These are phyloP conservation scores for Tricholoma furcatifolium DNA, from an alignment of 768 basidiomycete species.

Conservation along the genomic window DNA sequence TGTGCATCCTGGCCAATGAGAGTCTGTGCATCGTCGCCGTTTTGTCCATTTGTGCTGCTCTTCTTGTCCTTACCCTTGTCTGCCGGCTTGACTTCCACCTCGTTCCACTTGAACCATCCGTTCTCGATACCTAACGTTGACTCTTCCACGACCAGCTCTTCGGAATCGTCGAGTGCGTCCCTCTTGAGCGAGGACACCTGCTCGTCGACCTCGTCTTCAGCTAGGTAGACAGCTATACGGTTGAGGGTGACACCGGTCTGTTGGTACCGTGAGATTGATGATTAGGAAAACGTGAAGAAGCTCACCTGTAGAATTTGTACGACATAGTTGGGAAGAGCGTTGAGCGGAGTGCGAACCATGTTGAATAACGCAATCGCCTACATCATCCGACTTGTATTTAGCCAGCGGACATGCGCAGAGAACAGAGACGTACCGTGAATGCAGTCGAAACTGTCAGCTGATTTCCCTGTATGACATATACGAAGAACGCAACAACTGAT, in stretches of 20 bases:
- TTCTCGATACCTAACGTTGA: constrained; percentile 52
- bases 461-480: constrained; percentile 69
- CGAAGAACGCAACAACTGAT: constrained; percentile 77
- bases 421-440: constrained; percentile 61
- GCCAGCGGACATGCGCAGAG: not conserved
- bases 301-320: constrained; percentile 70
- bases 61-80: constrained; percentile 12
- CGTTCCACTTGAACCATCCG: constrained; percentile 64
- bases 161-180: constrained; percentile 15
- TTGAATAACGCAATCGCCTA: constrained; percentile 79
- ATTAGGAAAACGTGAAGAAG: not conserved
- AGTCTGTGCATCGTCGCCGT: constrained; percentile 8
- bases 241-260: constrained; percentile 63
- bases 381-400: not conserved
- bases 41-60: not conserved
- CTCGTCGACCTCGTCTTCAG: constrained; percentile 67
- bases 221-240: constrained; percentile 65
- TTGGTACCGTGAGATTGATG: not conserved
- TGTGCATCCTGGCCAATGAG: constrained; percentile 18
- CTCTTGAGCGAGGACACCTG: constrained; percentile 65
- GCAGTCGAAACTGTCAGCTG: constrained; percentile 77
- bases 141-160: constrained; percentile 4
- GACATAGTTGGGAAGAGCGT: constrained; percentile 77
- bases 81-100: constrained; percentile 29
- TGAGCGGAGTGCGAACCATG: constrained; percentile 80